phyloP scores from a whole-genome alignment of 192 early-diverging fungal species.

The Mortierella alpina region DNA sequence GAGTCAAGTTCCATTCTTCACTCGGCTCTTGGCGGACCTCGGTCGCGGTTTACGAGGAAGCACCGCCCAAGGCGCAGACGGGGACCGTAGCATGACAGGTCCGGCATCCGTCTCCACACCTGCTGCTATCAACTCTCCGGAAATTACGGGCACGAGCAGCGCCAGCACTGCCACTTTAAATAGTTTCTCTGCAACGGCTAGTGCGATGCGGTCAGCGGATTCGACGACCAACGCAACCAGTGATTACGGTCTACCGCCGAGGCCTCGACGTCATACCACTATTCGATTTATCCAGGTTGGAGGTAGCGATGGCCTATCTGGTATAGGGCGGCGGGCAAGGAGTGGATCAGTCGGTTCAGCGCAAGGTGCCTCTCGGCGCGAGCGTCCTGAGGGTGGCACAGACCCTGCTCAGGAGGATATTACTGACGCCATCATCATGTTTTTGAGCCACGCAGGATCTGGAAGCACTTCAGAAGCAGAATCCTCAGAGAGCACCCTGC shows the following conservation, averaged over 20 bases:
- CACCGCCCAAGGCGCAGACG: conserved; percentile 1
- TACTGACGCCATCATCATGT: conserved; percentile 35
- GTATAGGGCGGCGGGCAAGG: conserved; percentile 5
- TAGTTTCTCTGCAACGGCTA: too few relatives aligned
- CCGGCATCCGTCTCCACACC: too few relatives aligned
- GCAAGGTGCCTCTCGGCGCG: conserved; percentile 5
- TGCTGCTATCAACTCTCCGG: not conserved
- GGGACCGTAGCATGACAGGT: not conserved
- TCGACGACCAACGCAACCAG: not conserved
- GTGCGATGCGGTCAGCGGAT: too few relatives aligned
- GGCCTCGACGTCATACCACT: conserved; percentile 12
- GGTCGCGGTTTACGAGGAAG: conserved; percentile 10
- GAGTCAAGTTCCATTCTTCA: conserved; percentile 16
- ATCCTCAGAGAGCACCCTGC: not conserved
- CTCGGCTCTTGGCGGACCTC: conserved; percentile 15
- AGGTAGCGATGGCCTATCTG: not conserved
- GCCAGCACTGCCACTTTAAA: too few relatives aligned
- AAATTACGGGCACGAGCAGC: too few relatives aligned
- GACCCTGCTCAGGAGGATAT: conserved; percentile 9
- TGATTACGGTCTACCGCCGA: conserved; percentile 1
- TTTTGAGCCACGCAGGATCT: conserved; percentile 16
- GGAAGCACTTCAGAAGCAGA: conserved; percentile 6
- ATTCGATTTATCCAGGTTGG: conserved; percentile 29
- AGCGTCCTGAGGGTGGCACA: not conserved
- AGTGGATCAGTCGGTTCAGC: conserved; percentile 3